Conservation (phyloP, 495 filamentous ascomycete genomes). For the Aspergillus nidulans region DNA sequence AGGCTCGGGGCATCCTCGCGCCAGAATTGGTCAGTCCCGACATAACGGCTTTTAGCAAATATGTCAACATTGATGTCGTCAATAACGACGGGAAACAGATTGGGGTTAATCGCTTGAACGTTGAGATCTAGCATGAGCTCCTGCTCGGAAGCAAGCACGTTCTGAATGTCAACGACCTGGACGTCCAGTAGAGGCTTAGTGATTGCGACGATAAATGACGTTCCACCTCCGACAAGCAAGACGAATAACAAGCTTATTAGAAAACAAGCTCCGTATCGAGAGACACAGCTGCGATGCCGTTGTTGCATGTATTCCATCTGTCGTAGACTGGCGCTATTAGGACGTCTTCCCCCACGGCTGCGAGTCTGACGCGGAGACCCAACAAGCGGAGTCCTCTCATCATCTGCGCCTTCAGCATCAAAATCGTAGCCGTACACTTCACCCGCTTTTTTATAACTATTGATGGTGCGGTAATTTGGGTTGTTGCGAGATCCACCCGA, state of each 20-base stretch:
- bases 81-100: constrained; percentile 79
- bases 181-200: constrained; percentile 83
- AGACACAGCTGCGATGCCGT: constrained; percentile 58
- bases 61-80: constrained; percentile 82
- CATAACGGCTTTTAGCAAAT: constrained; percentile 86
- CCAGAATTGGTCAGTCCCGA: constrained; percentile 74
- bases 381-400: constrained; percentile 84
- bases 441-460: constrained; percentile 47
- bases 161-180: constrained; percentile 68
- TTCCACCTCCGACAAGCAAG: constrained; percentile 70
- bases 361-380: constrained; percentile 59
- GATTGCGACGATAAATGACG: constrained; percentile 83
- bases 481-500: constrained; percentile 29
- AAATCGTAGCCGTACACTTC: constrained; percentile 61
- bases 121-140: constrained; percentile 93
- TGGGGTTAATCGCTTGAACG: constrained; percentile 86
- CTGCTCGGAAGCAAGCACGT: constrained; percentile 88
- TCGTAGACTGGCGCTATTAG: constrained; percentile 57
- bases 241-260: constrained; percentile 70
- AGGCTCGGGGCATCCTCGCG: constrained; percentile 47
- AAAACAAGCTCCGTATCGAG: constrained; percentile 74
- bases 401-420: constrained; percentile 76
- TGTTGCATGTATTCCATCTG: constrained; percentile 73
- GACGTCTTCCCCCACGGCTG: constrained; percentile 53
- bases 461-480: constrained; percentile 39